Evolutionary conservation across 1,139 yeast genomes (phyloP).

Genomic region (Geotrichum aggregatum): DNA sequence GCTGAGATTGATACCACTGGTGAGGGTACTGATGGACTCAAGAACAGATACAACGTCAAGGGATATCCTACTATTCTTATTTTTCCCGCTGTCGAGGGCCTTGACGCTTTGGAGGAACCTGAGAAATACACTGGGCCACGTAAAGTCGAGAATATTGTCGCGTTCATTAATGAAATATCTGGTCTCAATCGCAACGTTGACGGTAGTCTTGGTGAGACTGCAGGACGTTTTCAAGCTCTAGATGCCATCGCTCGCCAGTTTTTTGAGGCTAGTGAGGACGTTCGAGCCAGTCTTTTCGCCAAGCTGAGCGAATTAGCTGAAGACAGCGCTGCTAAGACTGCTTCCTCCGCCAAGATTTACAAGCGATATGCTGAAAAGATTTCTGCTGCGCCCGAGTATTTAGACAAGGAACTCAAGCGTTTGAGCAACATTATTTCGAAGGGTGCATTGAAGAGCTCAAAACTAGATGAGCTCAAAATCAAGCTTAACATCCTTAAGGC

Average conservation of each 20-base stretch:
- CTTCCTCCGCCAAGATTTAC: constrained; percentile 44
- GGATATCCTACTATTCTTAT: constrained; percentile 54
- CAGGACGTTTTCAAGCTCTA: constrained; percentile 52
- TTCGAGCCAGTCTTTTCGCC: constrained; percentile 14
- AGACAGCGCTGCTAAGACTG: constrained; percentile 25
- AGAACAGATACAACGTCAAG: constrained; percentile 44
- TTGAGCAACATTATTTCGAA: constrained; percentile 46
- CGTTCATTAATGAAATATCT: constrained; percentile 49
- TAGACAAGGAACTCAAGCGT: constrained; percentile 51
- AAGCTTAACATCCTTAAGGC: constrained; percentile 36
- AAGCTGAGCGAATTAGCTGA: constrained; percentile 28
- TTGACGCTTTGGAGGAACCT: constrained; percentile 38
- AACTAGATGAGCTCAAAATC: constrained; percentile 35
- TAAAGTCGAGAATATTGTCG: constrained; percentile 44
- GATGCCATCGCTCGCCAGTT: constrained; percentile 36
- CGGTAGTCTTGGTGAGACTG: constrained; percentile 50
- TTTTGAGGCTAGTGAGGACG: constrained; percentile 19
- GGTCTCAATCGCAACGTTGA: constrained; percentile 51
- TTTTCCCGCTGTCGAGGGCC: constrained; percentile 37
- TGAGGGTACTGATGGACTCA: constrained; percentile 44
- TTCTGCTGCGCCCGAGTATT: constrained; percentile 49
- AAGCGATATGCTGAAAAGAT: constrained; percentile 49
- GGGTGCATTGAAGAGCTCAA: constrained; percentile 37
- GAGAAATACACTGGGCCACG: constrained; percentile 47
- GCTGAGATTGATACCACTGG: constrained; percentile 50